Conservation (phyloP, 352 stramenopile species). For the Globisporangium carolinianum region DNA sequence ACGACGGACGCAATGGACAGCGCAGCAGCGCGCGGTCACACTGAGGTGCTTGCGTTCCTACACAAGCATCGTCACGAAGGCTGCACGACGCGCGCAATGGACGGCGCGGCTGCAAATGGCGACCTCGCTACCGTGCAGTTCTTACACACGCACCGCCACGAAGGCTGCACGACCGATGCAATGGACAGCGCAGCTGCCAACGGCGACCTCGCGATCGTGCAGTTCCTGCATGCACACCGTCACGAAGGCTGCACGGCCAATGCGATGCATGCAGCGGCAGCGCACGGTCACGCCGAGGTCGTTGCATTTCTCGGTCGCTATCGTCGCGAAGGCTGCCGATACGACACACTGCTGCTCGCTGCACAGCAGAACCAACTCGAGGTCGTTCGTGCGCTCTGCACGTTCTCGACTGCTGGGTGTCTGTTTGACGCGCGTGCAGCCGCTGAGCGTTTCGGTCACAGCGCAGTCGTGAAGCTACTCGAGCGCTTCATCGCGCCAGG, state of each 20-base stretch:
- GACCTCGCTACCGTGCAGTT: neutral
- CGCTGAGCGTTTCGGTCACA: neutral
- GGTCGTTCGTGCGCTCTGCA: neutral
- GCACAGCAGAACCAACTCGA: neutral
- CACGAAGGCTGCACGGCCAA: neutral
- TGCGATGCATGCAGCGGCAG: slow-evolving; percentile 1
- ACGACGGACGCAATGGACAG: slow-evolving; percentile 3
- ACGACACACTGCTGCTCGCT: neutral
- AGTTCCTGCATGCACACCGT: slow-evolving; percentile 1
- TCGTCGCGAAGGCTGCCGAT: slow-evolving; percentile 1
- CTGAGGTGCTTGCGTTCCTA: slow-evolving; percentile 1
- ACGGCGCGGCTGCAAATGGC: slow-evolving; percentile 2
- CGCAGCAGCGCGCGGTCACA: slow-evolving; percentile 1
- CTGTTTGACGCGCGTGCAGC: neutral
- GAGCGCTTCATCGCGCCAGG: neutral
- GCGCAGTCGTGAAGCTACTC: neutral
- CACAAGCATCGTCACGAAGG: slow-evolving; percentile 1
- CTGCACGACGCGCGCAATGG: slow-evolving; percentile 4
- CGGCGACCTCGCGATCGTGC: neutral
- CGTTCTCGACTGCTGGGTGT: slow-evolving; percentile 1
- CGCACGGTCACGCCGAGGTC: neutral
- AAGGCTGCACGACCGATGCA: neutral
- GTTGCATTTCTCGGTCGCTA: slow-evolving; percentile 2
- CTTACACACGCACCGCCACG: neutral
- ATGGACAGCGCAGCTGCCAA: slow-evolving; percentile 1